These are phyloP conservation scores for Drechmeria coniospora DNA, from an alignment of 2,329 filamentous ascomycete genomes.

Conservation along the genomic window DNA sequence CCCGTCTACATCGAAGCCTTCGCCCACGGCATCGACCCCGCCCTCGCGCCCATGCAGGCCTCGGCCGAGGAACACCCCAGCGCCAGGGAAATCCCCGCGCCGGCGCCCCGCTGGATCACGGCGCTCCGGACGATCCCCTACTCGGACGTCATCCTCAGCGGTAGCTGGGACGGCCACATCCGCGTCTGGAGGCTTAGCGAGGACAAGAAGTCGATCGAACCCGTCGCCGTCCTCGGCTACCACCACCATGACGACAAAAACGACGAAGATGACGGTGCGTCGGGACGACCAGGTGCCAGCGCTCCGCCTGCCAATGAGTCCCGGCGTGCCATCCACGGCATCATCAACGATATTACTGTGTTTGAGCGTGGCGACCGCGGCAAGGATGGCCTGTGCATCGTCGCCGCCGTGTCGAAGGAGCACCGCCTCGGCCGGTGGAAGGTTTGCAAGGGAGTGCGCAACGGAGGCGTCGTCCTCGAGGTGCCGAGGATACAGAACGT, in stretches of 20 bases:
- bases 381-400: slow-evolving; percentile 63
- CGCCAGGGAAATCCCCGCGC: slow-evolving; percentile 41
- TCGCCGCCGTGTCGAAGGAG: slow-evolving; percentile 77
- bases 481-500: slow-evolving; percentile 36
- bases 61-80: slow-evolving; percentile 57
- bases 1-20: slow-evolving; percentile 64
- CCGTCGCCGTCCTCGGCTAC: slow-evolving; percentile 49
- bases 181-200: slow-evolving; percentile 72
- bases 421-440: slow-evolving; percentile 77
- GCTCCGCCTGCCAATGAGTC: slow-evolving; percentile 2
- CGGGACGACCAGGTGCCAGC: slow-evolving; percentile 8
- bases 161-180: slow-evolving; percentile 81
- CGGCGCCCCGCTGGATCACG: slow-evolving; percentile 77
- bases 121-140: slow-evolving; percentile 76
- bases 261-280: slow-evolving; percentile 13
- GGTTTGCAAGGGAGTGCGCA: slow-evolving; percentile 46
- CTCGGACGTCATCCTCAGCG: slow-evolving; percentile 77
- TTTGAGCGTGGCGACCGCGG: slow-evolving; percentile 72
- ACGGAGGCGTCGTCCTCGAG: slow-evolving; percentile 80
- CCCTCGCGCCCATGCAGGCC: slow-evolving; percentile 49
- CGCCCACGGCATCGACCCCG: slow-evolving; percentile 72
- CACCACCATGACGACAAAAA: slow-evolving; percentile 8
- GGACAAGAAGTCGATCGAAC: slow-evolving; percentile 66
- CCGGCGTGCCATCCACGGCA: slow-evolving; percentile 40
- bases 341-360: slow-evolving; percentile 78